A percentile compares a stretch with the other conserved stretches of the same genome.
These are phyloP conservation scores for Saturnispora galanensis DNA, from an alignment of 805 yeast genomes.

Conservation along the genomic window DNA sequence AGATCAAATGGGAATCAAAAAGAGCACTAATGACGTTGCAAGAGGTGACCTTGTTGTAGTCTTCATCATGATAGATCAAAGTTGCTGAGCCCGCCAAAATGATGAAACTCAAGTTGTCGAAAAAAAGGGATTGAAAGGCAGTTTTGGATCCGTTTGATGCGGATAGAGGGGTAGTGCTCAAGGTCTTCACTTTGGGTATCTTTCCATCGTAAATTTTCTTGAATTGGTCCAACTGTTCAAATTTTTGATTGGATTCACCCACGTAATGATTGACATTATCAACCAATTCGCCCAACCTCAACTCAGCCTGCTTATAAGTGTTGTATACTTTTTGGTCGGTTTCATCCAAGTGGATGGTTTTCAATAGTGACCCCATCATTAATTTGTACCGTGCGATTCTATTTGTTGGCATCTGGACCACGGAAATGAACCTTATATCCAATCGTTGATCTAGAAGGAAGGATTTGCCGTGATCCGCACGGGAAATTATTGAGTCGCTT, in stretches of 20 bases:
- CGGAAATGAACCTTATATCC: conserved; percentile 45
- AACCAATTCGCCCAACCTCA: conserved; percentile 15
- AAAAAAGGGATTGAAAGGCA: conserved; percentile 21
- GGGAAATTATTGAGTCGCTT: conserved; percentile 23
- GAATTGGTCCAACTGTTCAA: conserved; percentile 14
- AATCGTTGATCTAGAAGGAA: conserved; percentile 30
- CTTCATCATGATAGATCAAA: conserved; percentile 30
- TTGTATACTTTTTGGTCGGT: conserved; percentile 17
- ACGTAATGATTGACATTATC: conserved; percentile 19
- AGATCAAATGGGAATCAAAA: conserved; percentile 44
- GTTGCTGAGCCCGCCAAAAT: conserved; percentile 34
- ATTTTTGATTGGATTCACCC: conserved; percentile 14
- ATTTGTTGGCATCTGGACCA: conserved; percentile 44
- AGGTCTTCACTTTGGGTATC: neutral
- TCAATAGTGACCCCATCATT: conserved; percentile 34
- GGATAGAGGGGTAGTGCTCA: neutral
- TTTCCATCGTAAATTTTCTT: conserved; percentile 11
- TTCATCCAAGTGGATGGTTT: conserved; percentile 19
- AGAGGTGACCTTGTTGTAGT: conserved; percentile 5
- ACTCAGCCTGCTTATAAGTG: conserved; percentile 17
- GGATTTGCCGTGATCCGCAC: conserved; percentile 8
- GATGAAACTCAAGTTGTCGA: conserved; percentile 39
- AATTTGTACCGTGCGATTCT: conserved; percentile 42
- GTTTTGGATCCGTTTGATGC: neutral
- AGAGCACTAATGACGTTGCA: conserved; percentile 30